Evolutionary conservation across 2,329 filamentous ascomycete genomes (phyloP), one percentile per base, ranked within the genome.

Genomic region (Venturia oleaginea): DNA sequence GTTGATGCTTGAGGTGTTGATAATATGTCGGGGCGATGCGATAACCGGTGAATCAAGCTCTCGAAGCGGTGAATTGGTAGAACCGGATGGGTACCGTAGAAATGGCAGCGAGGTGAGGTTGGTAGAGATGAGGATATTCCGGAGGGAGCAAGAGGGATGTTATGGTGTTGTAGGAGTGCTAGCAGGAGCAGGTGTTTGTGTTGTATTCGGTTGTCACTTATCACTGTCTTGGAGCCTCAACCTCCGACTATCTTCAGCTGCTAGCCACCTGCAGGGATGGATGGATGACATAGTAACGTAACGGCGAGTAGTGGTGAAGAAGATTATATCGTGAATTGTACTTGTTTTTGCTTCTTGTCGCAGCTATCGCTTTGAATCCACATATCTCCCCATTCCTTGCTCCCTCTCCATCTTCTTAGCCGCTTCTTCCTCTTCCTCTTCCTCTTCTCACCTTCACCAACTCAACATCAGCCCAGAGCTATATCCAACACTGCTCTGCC

Each of bases 31-130:
- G 17, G 51, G 51, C 30, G 27, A n/a, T 34, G 30, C 51, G 51
- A 57, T 57, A 57, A 57, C 51, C 30, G 51, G 27, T 55, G 51
- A 55, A 34, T 55, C 22, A 55, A 55, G 51, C 51, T 55, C 51
- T 55, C 51, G 1, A 32, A 34, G 27, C 51, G 51, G 51, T n/a
- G 51, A 55, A 22, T 55, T 57, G 17, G 27, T 32, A 34, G 17
- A 8, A n/a, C 17, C 30, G 17, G 51, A 57, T 13, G 51, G 51
- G 11, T 57, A n/a, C 15, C 27, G 27, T 57, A 34, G 27, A 8
- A 57, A 57, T 57, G 51, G 15, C 27, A 10, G 51, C 51, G 51
- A 30, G 27, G 27, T 30, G 24, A 48, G 48, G 30, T 55, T 34
- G 15, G 15, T 24, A 55, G 32, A 17, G 27, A n/a, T 57, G 24